Base-by-base conservation (phyloP, 345 rosid species). In the Lumnitzera racemosa region DNA sequence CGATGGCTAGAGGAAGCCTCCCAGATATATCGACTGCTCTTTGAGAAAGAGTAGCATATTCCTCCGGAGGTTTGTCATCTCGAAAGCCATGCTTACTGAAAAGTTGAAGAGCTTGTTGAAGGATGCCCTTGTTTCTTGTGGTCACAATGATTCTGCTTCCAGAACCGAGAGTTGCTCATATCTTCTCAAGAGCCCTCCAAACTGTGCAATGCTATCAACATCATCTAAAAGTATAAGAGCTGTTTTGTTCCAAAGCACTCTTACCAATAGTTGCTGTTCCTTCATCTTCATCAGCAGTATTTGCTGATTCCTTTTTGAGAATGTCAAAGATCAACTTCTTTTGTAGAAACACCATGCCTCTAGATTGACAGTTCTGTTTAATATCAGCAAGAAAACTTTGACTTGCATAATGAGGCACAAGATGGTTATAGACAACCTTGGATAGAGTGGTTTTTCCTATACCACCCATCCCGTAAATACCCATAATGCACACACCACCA, bases 121-220 rank as follows among this genome's bases (percentile, higher is more conserved):
- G 49, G 24, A 51, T 29, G 16, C 0, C 20, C 36, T 57, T 43
- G 0, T 64, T 29, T 50, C 56, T 48, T 11, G 62, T 57, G n/a
- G 68, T 64, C 16, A 64, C 13, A 7, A 57, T 55, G 47, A 64
- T 49, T 49, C 68, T 56, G 36, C 17, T 64, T 64, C 61, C 50
- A 11, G 36, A 29, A 23, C 50, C 49, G 16, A 64, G 16, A 64
- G 20, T 61, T 50, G 43, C 13, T 56, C 49, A 7, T 0, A 55
- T 14, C 23, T 47, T 47, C 53, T 41, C 13, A 61, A 29, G 12
- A 64, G 23, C 29, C 51, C 59, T 12, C 25, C 12, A 13, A 64
- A 8, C 1, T 56, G 68, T 15, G 16, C 17, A 25, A 31, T 17
- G 15, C 17, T 36, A 49, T 64, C 56, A 1, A 64, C 68, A 56